Evolutionary conservation across 1,284 basidiomycete genomes (phyloP), one percentile per base, ranked within the genome.

Genomic region (Inonotus hispidus): DNA sequence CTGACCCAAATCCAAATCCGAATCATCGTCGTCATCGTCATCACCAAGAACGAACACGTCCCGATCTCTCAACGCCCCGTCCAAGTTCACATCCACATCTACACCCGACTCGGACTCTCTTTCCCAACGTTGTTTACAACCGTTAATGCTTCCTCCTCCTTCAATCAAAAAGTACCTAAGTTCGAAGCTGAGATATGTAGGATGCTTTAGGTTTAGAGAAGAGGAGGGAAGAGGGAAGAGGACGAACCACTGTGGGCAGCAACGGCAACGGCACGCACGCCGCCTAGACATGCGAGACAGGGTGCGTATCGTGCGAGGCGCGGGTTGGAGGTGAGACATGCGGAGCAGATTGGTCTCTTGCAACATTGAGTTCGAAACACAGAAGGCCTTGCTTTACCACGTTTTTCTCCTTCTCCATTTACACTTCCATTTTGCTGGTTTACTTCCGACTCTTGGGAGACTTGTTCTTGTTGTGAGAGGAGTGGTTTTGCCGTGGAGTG

Each of bases 301-400:
- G 86, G 86, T 66, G 87, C 74, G 65, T 87, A 88, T 59, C 83
- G 74, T 23, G 75, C 71, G 23, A 88, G 74, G 16, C 85, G 78
- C 2, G 85, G 83, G 66, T 87, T 88, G 4, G 73, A 68, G 2
- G 69, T 54, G 21, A 84, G 71, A 66, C 86, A 88, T 1, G 69
- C 60, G 3, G 77, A 73, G 65, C 86, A 88, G 43, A 88, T 88
- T 1, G 82, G 82, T 1, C 79, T 77, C 13, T 66, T 65, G 71
- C 86, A 88, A 70, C 86, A 88, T 13, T 69, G 71, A 0, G 86
- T 88, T 5, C 74, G 70, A 72, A 82, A 82, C 46, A 11, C 19
- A 16, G 41, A 43, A n/a, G n/a, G n/a, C n/a, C n/a, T n/a, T n/a
- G n/a, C n/a, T n/a, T n/a, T n/a, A n/a, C n/a, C n/a, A n/a, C n/a